These are phyloP conservation scores for Pelargonium hybrid DNA, from an alignment of 441 rosid genomes.

Conservation along the genomic window DNA sequence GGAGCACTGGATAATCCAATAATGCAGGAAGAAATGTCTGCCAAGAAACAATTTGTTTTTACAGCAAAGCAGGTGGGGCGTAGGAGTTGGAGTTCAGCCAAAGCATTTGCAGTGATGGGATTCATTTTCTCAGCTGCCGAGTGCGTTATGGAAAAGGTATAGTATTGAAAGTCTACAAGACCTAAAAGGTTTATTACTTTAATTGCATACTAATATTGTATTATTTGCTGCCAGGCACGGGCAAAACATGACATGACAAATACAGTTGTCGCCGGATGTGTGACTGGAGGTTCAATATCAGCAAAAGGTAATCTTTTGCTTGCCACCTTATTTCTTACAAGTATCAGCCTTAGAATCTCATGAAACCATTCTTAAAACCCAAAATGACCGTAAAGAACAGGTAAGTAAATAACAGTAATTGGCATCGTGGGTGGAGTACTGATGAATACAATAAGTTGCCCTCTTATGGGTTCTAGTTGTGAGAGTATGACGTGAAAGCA, in stretches of 20 bases:
- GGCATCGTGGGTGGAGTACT: too few species aligned
- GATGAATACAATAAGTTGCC: too few species aligned
- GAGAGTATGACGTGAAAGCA: too few species aligned
- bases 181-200: background rate
- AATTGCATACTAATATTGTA: background rate
- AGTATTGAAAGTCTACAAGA: background rate
- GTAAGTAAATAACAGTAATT: background rate
- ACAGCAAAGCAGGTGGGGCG: slow-evolving; percentile 73
- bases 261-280: slow-evolving; percentile 79
- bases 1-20: slow-evolving; percentile 82
- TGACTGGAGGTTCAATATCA: slow-evolving; percentile 76
- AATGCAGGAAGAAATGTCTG: slow-evolving; percentile 66
- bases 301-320: slow-evolving; percentile 43
- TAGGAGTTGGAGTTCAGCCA: slow-evolving; percentile 78
- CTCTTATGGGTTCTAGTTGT: too few species aligned
- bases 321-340: background rate
- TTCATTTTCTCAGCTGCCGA: slow-evolving; percentile 81
- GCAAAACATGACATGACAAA: slow-evolving; percentile 80
- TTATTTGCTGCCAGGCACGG: slow-evolving; percentile 44
- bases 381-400: background rate
- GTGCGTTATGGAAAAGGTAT: slow-evolving; percentile 83
- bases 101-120: slow-evolving; percentile 90
- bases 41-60: slow-evolving; percentile 56
- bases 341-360: background rate
- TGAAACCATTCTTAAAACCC: background rate